These are phyloP conservation scores for Moricandia moricandioides DNA, from an alignment of 345 rosid genomes.

Conservation along the genomic window DNA sequence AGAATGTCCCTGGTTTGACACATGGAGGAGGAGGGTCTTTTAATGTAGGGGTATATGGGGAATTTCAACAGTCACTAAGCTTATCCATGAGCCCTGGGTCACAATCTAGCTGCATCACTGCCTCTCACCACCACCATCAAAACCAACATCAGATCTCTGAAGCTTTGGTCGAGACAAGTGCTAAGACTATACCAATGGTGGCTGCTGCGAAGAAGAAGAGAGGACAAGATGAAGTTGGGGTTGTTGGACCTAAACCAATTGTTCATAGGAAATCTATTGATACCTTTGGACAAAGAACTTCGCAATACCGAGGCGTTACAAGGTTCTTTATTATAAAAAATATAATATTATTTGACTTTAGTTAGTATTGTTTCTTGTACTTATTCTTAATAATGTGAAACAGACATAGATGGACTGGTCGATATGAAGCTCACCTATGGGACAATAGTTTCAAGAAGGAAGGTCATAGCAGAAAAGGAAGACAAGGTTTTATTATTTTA, in stretches of 20 bases:
- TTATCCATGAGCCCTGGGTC: constrained; percentile 98
- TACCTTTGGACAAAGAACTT: constrained; percentile 97
- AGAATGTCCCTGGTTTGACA: constrained; percentile 47
- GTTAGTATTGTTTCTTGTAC: background rate
- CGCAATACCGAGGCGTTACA: constrained; percentile 97
- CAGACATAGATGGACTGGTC: constrained; percentile 98
- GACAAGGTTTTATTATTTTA: constrained; percentile 58
- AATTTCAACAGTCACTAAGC: constrained; percentile 81
- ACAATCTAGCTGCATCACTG: constrained; percentile 80
- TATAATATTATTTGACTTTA: background rate
- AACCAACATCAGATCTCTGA: constrained; percentile 42
- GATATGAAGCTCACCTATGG: constrained; percentile 98
- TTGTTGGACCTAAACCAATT: constrained; percentile 57
- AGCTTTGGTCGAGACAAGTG: constrained; percentile 42
- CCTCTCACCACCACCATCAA: constrained; percentile 46
- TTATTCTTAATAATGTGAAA: constrained; percentile 10
- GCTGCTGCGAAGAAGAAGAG: constrained; percentile 56
- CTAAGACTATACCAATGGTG: constrained; percentile 44
- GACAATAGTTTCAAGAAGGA: constrained; percentile 97
- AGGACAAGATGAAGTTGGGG: constrained; percentile 58
- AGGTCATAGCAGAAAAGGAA: constrained; percentile 94
- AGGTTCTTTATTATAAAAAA: constrained; percentile 43
- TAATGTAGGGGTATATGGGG: constrained; percentile 61
- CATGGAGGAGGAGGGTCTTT: constrained; percentile 49
- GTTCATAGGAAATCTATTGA: constrained; percentile 94